Conservation (phyloP, 306 rosid genomes). For the Rosa rugosa region DNA sequence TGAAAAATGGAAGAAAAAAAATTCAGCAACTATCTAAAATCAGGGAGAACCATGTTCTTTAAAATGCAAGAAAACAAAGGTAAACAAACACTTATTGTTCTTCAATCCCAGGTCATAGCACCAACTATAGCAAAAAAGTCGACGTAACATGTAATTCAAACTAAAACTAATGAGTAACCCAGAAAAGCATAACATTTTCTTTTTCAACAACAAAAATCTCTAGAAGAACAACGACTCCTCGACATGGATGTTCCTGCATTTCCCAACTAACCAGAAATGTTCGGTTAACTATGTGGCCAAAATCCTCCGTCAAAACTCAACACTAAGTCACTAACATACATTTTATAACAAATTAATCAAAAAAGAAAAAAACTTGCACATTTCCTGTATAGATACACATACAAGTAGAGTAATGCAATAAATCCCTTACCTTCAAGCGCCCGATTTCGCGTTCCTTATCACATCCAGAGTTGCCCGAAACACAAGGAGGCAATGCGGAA, state of each 20-base stretch:
- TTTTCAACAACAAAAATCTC: neutral
- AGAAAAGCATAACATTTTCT: neutral
- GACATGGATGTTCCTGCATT: neutral
- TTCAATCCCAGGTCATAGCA: neutral
- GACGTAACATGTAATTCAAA: neutral
- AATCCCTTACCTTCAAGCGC: slow-evolving; percentile 55
- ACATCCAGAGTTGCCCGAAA: neutral
- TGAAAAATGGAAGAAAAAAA: neutral
- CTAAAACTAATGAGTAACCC: neutral
- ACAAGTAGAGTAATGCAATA: neutral
- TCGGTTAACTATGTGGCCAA: neutral
- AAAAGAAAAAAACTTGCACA: too few species aligned
- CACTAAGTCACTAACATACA: too few species aligned
- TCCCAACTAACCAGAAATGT: neutral
- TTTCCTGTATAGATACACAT: neutral
- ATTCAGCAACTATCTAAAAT: neutral
- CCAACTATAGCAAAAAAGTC: neutral
- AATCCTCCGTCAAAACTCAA: neutral
- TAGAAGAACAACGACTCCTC: neutral
- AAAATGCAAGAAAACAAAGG: neutral
- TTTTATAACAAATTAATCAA: too few species aligned
- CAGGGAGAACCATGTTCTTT: neutral
- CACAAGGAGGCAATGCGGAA: slow-evolving; percentile 9
- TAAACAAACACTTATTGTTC: neutral
- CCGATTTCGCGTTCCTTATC: slow-evolving; percentile 50